Evolutionary conservation across 805 yeast genomes (phyloP), one percentile per base, ranked within the genome.

Genomic region (Teunomyces funiuensis): DNA sequence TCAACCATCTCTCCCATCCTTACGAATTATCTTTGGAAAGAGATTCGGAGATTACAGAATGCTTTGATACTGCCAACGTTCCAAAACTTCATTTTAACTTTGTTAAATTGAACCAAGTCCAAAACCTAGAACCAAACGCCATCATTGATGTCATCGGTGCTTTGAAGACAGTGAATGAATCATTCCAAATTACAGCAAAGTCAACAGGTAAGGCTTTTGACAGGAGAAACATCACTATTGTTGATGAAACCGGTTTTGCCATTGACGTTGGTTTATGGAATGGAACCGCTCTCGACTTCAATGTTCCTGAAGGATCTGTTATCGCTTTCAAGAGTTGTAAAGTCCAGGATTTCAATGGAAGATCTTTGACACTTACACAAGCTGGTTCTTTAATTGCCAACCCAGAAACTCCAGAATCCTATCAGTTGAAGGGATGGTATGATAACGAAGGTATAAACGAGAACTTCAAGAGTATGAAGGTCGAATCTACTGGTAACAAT

Each of bases 361-460:
- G 91, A 58, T 76, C 87, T 10, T 71, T 93, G 51, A 83, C 95
- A 1, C 76, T 89, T 61, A 81, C 90, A 17, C 88, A 83, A 46
- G 76, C 87, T 8, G 89, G 96, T 15, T 76, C 86, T 1, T 66
- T 93, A 49, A 62, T 81, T 27, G 75, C 86, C 9, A 87, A 88
- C 55, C 99, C 99, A 2, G 97, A 90, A 57, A 77, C 86, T 16
- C 83, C 87, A 14, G 97, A 88, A 60, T 91, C 97, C 3, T 88
- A 81, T 61, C 75, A 79, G 41, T 75, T 93, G 52, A 88, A 88
- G 63, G 98, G 98, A 5, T 93, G 99, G 99, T 93, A 81, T 57
- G 96, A 88, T 56, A 77, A 84, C 29, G 80, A 77, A 51, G 97
- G 97, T 28, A 73, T 74, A 16, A 65, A 70, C 40, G 80, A 80